Base-by-base conservation (phyloP, 2,329 filamentous ascomycete species). In the Ophiosphaerella herpotricha region DNA sequence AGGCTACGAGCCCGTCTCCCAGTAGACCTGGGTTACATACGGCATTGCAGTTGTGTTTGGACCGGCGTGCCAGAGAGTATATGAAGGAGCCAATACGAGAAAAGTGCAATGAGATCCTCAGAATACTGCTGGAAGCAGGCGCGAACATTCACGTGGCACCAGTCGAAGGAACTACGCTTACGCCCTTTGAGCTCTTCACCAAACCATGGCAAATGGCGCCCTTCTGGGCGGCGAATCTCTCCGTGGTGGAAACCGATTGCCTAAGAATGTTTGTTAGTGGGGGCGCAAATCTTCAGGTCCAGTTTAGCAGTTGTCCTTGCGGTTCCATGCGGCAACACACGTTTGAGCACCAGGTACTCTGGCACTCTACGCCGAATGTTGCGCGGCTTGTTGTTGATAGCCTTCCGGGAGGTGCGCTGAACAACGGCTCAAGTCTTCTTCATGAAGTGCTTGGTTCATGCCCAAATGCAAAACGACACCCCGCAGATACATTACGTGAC, bases 291-390 rank as follows among this genome's bases (percentile, higher is more conserved):
- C 48, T 70, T 1, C 53, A 62, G 11, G 45, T 50, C 0, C 26
- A 41, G 0, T 71, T 72, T 33, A 46, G 44, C 6, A 56, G 62
- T 6, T 63, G 58, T 31, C 57, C 63, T 18, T 73, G 70, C 37
- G 46, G 48, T 5, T 51, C 64, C 3, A 18, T 39, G 1, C 43
- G 51, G 2, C 50, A 56, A 18, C 46, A 56, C 3, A 68, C 60
- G 0, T 71, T 72, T 32, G 48, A 61, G 36, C 70, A 73, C 35
- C 70, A 73, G 38, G 45, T 60, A 0, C 43, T 73, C 6, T 73
- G 68, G 68, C 70, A 73, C 50, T 62, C 66, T 0, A 63, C 66
- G 7, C 65, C 67, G 7, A 44, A 33, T 12, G 26, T 63, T 14
- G 62, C 65, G 3, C 60, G 62, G 8, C 52, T 63, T 16, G 31